Base-by-base conservation (phyloP, 148 eudicot species). In the Nyssa sinensis region DNA sequence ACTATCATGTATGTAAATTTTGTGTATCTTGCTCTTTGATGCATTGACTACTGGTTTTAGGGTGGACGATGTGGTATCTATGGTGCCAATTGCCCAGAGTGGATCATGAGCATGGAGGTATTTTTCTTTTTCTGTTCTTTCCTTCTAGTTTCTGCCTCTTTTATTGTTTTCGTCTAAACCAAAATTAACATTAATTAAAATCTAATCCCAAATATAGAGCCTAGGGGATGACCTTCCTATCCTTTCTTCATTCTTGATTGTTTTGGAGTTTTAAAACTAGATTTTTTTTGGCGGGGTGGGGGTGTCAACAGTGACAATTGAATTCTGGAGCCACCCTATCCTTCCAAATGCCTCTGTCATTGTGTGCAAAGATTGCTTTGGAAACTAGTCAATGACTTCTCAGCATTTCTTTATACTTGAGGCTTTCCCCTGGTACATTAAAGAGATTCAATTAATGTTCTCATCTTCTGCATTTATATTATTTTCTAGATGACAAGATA, bases 91-190 rank as follows among this genome's bases (percentile, higher is more conserved):
- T 81, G 80, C 37, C 66, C 93, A 57, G 94, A 89, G 76, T 96
- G 99, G 99, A 78, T 96, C 68, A 91, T 96, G 85, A 91, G 99
- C 84, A 96, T 96, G 99, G 91, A 96, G 99, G 99, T 96, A 74
- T 32, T 71, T 32, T 73, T 68, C 34, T 37, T 71, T 60, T 53
- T 25, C 63, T 58, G 34, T 1, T 16, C n/a, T n/a, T 23, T 0
- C 17, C 32, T 62, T 49, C 24, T 55, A 23, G 21, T 19, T n/a
- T 5, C 0, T 55, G 6, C 23, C 6, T n/a, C 6, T 55, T 19
- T 55, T 21, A 17, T 19, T 55, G 19, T 17, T 17, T 17, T 55
- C 21, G 19, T n/a, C n/a, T n/a, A n/a, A n/a, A n/a, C n/a, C n/a
- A 55, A 19, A 55, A 17, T 49, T 7, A 49, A 1, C n/a, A 49